Percentiles rank a stretch among this genome's conserved stretches.
These are phyloP conservation scores for Ceratocystis harringtonii DNA, from an alignment of 2,329 filamentous ascomycete species.

Conservation along the genomic window DNA sequence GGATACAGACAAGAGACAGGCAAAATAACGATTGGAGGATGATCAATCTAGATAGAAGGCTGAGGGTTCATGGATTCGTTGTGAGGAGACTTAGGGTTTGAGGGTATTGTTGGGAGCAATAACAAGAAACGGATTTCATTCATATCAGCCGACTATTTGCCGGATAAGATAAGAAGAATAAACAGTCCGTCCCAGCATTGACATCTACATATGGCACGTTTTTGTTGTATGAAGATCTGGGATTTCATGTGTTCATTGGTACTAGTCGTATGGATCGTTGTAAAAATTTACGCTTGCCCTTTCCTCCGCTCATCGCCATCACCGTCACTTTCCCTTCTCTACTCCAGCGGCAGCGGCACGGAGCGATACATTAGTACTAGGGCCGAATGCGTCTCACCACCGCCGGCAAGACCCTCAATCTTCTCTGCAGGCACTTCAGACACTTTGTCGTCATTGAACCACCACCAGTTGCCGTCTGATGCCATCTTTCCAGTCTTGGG, in stretches of 20 bases:
- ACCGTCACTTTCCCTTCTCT: constrained; percentile 8
- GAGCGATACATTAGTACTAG: constrained; percentile 67
- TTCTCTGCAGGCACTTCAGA: constrained; percentile 82
- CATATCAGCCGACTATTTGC: no score
- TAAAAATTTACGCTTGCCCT: neutral
- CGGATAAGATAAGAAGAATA: no score
- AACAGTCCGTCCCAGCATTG: no score
- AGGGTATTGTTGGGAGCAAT: no score
- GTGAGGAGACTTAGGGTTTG: no score
- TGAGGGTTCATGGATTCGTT: no score
- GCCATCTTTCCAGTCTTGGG: constrained; percentile 61
- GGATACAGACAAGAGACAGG: no score
- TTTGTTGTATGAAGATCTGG: neutral
- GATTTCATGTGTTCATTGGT: neutral
- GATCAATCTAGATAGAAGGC: no score
- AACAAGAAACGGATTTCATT: no score
- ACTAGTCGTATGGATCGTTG: constrained; percentile 2
- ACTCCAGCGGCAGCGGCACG: constrained; percentile 47
- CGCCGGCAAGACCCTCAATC: constrained; percentile 77
- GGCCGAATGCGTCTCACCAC: constrained; percentile 74
- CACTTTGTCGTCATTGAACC: constrained; percentile 99
- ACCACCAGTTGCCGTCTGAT: constrained; percentile 97
- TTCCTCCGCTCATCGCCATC: neutral
- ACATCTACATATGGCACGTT: no score
- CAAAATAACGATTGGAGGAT: no score